Evolutionary conservation across 441 rosid genomes (phyloP).

Genomic region (Corymbia calophylla): DNA sequence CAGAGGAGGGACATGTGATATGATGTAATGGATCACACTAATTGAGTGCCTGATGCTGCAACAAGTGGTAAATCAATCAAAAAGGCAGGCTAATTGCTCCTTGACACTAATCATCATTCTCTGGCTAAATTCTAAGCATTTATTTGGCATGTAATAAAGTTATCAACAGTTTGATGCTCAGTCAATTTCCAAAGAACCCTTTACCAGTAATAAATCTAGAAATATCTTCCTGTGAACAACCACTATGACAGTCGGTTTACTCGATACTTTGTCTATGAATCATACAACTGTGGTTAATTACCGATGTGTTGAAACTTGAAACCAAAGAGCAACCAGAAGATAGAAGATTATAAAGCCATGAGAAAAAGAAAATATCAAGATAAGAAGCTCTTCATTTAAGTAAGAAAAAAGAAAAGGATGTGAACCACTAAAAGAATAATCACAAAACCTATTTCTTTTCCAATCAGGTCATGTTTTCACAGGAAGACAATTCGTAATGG

Average conservation of each 20-base stretch:
- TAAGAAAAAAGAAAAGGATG: background rate
- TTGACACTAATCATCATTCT: background rate
- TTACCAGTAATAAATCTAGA: background rate
- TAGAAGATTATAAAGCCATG: background rate
- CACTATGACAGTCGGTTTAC: background rate
- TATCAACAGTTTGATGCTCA: background rate
- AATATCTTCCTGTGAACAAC: background rate
- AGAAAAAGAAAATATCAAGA: background rate
- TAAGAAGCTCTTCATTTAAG: background rate
- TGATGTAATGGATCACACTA: slow-evolving; percentile 41
- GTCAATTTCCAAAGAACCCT: background rate
- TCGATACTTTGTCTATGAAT: background rate
- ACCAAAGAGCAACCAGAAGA: background rate
- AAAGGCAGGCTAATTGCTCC: background rate
- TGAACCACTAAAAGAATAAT: background rate
- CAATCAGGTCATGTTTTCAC: background rate
- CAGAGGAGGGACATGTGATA: slow-evolving; percentile 53
- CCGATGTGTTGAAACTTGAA: background rate
- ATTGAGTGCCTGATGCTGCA: slow-evolving; percentile 49
- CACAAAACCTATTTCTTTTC: background rate
- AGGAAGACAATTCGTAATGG: background rate
- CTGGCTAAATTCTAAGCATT: background rate
- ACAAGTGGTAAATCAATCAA: background rate
- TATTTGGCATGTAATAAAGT: background rate
- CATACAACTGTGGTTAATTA: background rate